Base-by-base conservation (phyloP, 2,329 filamentous ascomycete species). In the Davidsoniella eucalypti region DNA sequence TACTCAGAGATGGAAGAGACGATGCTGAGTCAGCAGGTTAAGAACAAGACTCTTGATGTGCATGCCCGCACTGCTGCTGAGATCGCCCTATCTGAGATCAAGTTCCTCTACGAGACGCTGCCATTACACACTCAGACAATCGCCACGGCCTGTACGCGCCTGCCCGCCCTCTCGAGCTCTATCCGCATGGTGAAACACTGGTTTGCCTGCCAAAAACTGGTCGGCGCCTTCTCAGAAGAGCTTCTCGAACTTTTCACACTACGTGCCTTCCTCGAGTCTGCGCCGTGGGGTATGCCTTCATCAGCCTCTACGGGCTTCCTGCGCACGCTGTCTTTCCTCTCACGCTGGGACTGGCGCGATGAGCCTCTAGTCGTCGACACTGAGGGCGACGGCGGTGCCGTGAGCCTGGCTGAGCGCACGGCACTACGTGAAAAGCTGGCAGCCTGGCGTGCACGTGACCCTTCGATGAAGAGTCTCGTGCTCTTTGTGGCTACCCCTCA, bases 291-390 rank as follows among this genome's bases (percentile, higher is more conserved):
- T 37, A 68, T 75, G 0, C 90, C 93, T 0, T 82, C 83, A 0
- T 90, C 82, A 57, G 71, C 82, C 8, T 79, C 80, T 57, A 82
- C 82, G 0, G 92, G 85, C 4, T 90, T 98, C 60, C 65, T 94
- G 25, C 79, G 88, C 18, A 84, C 85, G 1, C 69, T 98, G 1
- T 69, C 81, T 29, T 83, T 90, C 62, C 70, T 98, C 12, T 78
- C 87, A 1, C 74, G 79, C 40, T 98, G 92, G 87, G 87, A 96
- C 62, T 98, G 92, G 92, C 78, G 84, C 25, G 71, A 80, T 6
- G 81, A 87, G 49, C 84, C 92, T 1, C 70, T 96, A 29, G 71
- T 94, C 33, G 72, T 95, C 23, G 87, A 95, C 62, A 73, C 86
- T 23, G 49, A 48, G n/a, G 44, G 48, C 21, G 44, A 52, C 9